Percentiles rank a stretch among this genome's conserved stretches.
Conservation (phyloP, 2,329 filamentous ascomycete genomes). For the Endocalyx cinctus region DNA sequence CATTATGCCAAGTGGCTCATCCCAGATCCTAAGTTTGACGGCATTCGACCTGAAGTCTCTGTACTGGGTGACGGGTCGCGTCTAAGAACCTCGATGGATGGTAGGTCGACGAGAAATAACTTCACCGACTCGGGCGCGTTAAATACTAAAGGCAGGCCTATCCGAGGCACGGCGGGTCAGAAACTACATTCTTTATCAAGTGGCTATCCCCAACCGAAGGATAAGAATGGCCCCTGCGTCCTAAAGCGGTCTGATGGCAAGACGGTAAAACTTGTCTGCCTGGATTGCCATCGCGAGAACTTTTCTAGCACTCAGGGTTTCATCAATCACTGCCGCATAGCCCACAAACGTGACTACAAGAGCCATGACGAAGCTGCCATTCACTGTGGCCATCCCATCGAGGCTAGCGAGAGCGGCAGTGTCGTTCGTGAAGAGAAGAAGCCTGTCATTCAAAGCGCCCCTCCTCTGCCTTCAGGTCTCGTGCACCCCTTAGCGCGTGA, state of each 20-base stretch:
- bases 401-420: conserved; percentile 56
- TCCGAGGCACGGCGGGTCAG: conserved; percentile 48
- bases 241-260: conserved; percentile 82
- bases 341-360: conserved; percentile 88
- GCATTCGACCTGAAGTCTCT: conserved; percentile 46
- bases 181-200: conserved; percentile 66
- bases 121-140: conserved; percentile 48
- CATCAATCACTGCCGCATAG: conserved; percentile 97
- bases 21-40: conserved; percentile 82
- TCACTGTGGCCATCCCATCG: conserved; percentile 78
- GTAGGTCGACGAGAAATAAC: conserved; percentile 75
- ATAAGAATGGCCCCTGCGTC: conserved; percentile 77
- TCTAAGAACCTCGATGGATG: conserved; percentile 53
- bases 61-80: conserved; percentile 36
- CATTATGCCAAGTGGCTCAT: conserved; percentile 97
- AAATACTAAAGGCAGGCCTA: conserved; percentile 46
- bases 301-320: conserved; percentile 98
- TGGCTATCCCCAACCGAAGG: conserved; percentile 69
- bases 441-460: conserved; percentile 15
- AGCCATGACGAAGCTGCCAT: conserved; percentile 92
- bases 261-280: conserved; percentile 84
- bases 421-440: conserved; percentile 42
- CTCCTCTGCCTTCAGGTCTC: conserved; percentile 40
- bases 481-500: conserved; percentile 60
- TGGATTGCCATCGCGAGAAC: conserved; percentile 82